phyloP scores from a whole-genome alignment of 371 early-diverging fungal genomes.

The Synchytrium microbalum region DNA sequence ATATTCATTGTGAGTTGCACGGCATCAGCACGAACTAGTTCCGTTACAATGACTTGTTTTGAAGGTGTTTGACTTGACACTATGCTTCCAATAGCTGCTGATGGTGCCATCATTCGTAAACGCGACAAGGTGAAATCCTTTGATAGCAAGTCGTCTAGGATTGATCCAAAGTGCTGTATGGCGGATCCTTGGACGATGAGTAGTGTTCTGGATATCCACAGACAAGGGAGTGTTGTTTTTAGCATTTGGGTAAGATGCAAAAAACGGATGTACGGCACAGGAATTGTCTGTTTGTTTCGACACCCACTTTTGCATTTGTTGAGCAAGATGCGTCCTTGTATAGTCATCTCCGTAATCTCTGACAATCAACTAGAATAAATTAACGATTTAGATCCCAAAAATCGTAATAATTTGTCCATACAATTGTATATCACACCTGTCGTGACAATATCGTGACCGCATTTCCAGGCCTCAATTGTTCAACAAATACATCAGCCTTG shows the following conservation, averaged over 20 bases:
- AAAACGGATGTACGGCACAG: too few species aligned
- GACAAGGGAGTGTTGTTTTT: too few species aligned
- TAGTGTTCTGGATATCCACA: neutral
- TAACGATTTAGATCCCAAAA: too few species aligned
- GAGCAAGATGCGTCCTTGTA: constrained; percentile 21
- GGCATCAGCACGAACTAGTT: constrained; percentile 27
- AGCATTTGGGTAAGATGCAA: too few species aligned
- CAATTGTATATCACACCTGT: constrained; percentile 13
- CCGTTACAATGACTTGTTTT: constrained; percentile 16
- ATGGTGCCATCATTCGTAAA: neutral
- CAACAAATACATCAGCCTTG: constrained; percentile 18
- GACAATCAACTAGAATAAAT: constrained; percentile 24
- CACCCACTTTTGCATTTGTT: constrained; percentile 28
- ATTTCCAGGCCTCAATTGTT: constrained; percentile 39
- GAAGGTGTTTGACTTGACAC: neutral
- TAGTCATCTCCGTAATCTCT: constrained; percentile 40
- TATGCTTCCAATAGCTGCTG: neutral
- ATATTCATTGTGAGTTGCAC: constrained; percentile 8
- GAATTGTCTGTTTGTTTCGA: neutral
- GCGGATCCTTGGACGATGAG: constrained; percentile 1
- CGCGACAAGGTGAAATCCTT: constrained; percentile 3
- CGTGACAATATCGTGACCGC: constrained; percentile 35
- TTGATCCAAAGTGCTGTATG: neutral
- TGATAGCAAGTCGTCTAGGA: neutral
- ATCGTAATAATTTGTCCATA: too few species aligned